Conservation (phyloP, 176 grass and related monocot genomes). For the Luzula sylvatica region DNA sequence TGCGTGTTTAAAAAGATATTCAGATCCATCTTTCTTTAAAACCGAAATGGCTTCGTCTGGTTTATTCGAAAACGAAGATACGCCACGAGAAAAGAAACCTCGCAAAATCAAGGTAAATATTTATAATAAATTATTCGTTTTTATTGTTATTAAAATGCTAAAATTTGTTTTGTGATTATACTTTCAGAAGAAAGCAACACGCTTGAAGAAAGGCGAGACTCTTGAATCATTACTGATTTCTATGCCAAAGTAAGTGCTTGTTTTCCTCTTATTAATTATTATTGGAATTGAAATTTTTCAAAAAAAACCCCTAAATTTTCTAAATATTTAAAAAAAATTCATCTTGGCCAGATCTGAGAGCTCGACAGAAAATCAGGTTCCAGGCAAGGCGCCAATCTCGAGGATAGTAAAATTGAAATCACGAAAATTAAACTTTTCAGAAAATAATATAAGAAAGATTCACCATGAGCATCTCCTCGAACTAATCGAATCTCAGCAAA, state of each 20-base stretch:
- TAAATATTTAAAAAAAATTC: conserved; percentile 11
- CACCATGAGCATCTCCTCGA: conserved; percentile 50
- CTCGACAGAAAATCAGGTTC: conserved; percentile 39
- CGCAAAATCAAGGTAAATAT: conserved; percentile 61
- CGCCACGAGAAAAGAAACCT: conserved; percentile 59
- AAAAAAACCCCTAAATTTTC: neutral
- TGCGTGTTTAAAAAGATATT: conserved; percentile 89
- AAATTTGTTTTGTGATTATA: conserved; percentile 15
- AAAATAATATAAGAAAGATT: conserved; percentile 37
- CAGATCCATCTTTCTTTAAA: conserved; percentile 98
- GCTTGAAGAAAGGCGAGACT: conserved; percentile 75
- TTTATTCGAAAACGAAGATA: conserved; percentile 35
- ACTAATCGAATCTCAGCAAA: conserved; percentile 70
- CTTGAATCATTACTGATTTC: conserved; percentile 70
- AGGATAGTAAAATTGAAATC: conserved; percentile 68
- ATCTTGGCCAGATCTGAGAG: conserved; percentile 37
- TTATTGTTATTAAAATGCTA: conserved; percentile 1
- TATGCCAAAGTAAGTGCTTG: conserved; percentile 54
- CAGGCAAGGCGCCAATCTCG: conserved; percentile 43
- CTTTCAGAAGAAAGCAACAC: conserved; percentile 64
- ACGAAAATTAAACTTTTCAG: conserved; percentile 28
- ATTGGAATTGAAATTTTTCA: neutral
- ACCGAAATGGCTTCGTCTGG: conserved; percentile 38
- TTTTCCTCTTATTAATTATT: neutral
- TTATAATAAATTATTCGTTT: conserved; percentile 11